phyloP scores from a whole-genome alignment of 495 filamentous ascomycete species.

The Venustampulla echinocandica region DNA sequence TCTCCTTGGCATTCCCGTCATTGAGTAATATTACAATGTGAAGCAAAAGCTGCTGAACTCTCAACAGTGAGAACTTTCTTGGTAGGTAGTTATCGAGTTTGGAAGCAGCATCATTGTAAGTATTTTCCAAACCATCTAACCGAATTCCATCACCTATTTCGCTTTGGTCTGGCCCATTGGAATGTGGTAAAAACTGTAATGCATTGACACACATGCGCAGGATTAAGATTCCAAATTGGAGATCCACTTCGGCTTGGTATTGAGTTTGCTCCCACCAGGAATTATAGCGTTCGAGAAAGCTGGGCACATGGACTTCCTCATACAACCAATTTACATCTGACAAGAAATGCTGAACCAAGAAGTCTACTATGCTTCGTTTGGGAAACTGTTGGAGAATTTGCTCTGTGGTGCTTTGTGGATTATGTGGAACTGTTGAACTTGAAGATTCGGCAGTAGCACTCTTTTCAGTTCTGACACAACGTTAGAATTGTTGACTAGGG shows the following conservation, averaged over 20 bases:
- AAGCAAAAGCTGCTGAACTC: not conserved
- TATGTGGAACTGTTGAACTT: not conserved
- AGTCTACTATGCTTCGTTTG: not conserved
- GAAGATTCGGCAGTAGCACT: no score
- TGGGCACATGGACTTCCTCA: not conserved
- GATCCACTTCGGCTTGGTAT: not conserved
- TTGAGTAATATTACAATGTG: not conserved
- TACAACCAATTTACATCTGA: not conserved
- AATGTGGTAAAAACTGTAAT: not conserved
- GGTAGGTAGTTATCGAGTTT: not conserved
- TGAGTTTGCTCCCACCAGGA: not conserved
- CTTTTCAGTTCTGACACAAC: not conserved
- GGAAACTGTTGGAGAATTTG: slow-evolving; percentile 1
- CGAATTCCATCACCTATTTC: not conserved
- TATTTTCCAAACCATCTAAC: not conserved
- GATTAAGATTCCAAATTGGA: slow-evolving; percentile 3
- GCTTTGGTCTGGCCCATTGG: not conserved
- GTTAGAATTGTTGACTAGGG: not conserved
- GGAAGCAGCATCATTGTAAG: not conserved
- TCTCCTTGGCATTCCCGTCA: not conserved
- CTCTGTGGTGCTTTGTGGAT: not conserved
- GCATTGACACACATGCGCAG: slow-evolving; percentile 1
- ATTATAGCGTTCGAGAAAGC: slow-evolving; percentile 1
- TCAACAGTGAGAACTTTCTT: not conserved
- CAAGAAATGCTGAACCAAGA: not conserved